Base-by-base conservation (phyloP, 768 basidiomycete species). In the Mycena indigotica region DNA sequence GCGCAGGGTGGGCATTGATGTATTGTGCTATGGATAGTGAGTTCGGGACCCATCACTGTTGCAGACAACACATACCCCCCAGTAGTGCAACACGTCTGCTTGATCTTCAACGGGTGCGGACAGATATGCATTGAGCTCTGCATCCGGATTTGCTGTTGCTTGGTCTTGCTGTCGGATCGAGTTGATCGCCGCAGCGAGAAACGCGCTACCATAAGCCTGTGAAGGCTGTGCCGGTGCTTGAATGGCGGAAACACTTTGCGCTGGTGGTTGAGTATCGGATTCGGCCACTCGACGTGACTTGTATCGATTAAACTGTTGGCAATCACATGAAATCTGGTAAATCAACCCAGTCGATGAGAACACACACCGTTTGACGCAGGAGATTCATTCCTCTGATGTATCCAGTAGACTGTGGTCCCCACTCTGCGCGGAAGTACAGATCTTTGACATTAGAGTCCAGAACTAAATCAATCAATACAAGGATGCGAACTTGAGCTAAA, bases 321-420 rank as follows among this genome's bases (percentile, higher is more conserved):
- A 24, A 52, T 17, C 13, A 52, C n/a, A n/a, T n/a, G n/a, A n/a
- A n/a, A n/a, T n/a, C n/a, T n/a, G n/a, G n/a, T n/a, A n/a, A n/a
- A n/a, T n/a, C n/a, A n/a, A n/a, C n/a, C n/a, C n/a, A n/a, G 19
- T 23, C 16, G 5, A 17, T 19, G 29, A 39, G 32, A 38, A 4
- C 16, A 64, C 67, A 29, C 49, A 68, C 67, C n/a, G 50, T 52
- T 24, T 60, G 52, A 30, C 65, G 56, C 24, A 70, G 55, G 21
- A 39, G 25, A 38, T 52, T 44, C 4, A 52, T 24, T 15, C 67
- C 66, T 0, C 39, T 28, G 2, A 52, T 45, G 50, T 52, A 65
- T 21, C 23, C 51, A 35, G 32, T 17, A 8, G 32, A 35, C 5
- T 38, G 5, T 19, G 5, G 4, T 8, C 5, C 26, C 51, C 51